Evolutionary conservation across 139 green algal genomes (phyloP).

Genomic region (Coelastrella sp.): DNA sequence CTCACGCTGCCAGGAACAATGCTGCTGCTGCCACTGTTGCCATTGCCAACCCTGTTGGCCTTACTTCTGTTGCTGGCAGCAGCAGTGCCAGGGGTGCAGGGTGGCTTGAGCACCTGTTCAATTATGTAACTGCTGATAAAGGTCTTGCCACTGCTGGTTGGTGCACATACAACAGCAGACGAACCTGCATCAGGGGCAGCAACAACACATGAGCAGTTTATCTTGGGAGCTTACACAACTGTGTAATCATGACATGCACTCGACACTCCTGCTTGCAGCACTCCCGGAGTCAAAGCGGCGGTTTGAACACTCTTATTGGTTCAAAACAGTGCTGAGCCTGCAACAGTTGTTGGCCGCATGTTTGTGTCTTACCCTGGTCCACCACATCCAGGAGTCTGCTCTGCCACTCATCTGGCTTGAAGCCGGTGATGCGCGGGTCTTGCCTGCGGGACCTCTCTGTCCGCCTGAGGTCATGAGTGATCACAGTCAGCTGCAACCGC

Average conservation of each 20-base stretch:
- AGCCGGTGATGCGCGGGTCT: neutral
- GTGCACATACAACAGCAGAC: conserved; percentile 57
- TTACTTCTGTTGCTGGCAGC: neutral
- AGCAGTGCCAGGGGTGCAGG: neutral
- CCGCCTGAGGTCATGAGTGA: conserved; percentile 20
- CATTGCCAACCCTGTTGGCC: neutral
- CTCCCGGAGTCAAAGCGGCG: too few species aligned
- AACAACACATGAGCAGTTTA: neutral
- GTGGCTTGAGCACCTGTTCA: conserved; percentile 46
- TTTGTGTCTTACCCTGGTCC: conserved; percentile 46
- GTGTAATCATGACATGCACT: too few species aligned
- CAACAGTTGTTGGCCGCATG: neutral
- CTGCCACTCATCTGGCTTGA: conserved; percentile 30
- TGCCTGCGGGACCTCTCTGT: conserved; percentile 48
- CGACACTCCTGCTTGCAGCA: too few species aligned
- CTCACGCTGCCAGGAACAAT: neutral
- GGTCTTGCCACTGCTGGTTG: conserved; percentile 70
- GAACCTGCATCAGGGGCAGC: conserved; percentile 25
- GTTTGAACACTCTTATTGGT: too few species aligned
- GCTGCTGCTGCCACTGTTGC: neutral
- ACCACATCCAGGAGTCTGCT: conserved; percentile 58
- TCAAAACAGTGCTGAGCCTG: too few species aligned
- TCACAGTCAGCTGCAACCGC: conserved; percentile 24
- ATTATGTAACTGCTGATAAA: conserved; percentile 72
- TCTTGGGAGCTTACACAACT: too few species aligned